A percentile compares a stretch with the other conserved stretches of the same genome.
phyloP scores from a whole-genome alignment of 495 filamentous ascomycete species.

The Endocarpon pusillum region DNA sequence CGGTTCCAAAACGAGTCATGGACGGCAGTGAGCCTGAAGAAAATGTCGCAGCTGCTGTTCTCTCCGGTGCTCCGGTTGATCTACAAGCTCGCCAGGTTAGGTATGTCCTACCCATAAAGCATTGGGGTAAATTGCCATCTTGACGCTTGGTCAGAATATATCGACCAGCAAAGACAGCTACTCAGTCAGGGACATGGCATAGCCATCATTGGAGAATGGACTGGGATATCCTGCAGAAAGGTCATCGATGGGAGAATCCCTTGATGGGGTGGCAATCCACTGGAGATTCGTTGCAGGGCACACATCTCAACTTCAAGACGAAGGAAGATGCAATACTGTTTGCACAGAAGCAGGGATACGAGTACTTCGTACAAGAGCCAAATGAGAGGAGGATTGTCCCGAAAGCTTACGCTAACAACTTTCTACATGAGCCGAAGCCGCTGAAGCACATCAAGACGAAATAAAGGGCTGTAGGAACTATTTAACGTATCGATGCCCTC shows the following conservation, averaged over 20 bases:
- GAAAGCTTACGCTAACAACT: constrained; percentile 96
- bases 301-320: constrained; percentile 69
- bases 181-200: constrained; percentile 79
- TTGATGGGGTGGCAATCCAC: constrained; percentile 98
- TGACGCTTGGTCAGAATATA: constrained; percentile 51
- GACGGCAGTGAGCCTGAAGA: constrained; percentile 74
- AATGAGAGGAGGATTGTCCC: constrained; percentile 70
- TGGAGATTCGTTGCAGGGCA: constrained; percentile 83
- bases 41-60: constrained; percentile 57
- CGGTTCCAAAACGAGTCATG: constrained; percentile 72
- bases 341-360: constrained; percentile 96
- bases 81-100: constrained; percentile 85
- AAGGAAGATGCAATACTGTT: constrained; percentile 94
- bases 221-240: constrained; percentile 80
- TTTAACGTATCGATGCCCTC: no score
- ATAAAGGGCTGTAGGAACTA: no score
- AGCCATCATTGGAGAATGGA: constrained; percentile 89
- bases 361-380: constrained; percentile 97
- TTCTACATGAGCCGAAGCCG: constrained; percentile 65
- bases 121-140: constrained; percentile 6
- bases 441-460: constrained; percentile 90
- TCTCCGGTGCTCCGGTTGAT: constrained; percentile 87
- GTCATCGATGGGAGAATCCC: constrained; percentile 93
- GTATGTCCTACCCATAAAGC: constrained; percentile 34
- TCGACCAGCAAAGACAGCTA: constrained; percentile 74